Conservation (phyloP, 495 filamentous ascomycete species). For the Penicillium roqueforti region DNA sequence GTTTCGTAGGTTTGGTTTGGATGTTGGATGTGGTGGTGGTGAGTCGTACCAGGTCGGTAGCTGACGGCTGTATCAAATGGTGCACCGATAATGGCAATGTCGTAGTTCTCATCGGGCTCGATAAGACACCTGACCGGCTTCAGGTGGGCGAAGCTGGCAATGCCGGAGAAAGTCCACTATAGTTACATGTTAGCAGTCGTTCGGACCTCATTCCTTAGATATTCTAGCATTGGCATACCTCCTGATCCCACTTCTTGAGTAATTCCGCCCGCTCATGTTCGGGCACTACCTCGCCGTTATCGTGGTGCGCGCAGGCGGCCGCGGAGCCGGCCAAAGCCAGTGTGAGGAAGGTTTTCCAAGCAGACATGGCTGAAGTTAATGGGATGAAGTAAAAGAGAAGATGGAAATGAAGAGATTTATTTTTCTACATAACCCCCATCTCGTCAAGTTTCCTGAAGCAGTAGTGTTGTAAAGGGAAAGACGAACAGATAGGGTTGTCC, state of each 20-base stretch:
- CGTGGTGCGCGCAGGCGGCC: slow-evolving; percentile 36
- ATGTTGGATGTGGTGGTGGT: slow-evolving; percentile 4
- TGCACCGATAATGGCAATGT: slow-evolving; percentile 77
- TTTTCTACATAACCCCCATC: slow-evolving; percentile 1
- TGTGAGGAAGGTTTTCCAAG: slow-evolving; percentile 31
- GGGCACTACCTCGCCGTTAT: slow-evolving; percentile 38
- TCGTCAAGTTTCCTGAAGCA: slow-evolving; percentile 16
- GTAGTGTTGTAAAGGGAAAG: slow-evolving; percentile 24
- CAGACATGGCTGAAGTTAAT: slow-evolving; percentile 9
- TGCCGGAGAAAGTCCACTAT: slow-evolving; percentile 73
- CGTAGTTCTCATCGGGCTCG: slow-evolving; percentile 59
- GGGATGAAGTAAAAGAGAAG: slow-evolving; percentile 13
- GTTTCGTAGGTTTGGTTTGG: slow-evolving; percentile 24
- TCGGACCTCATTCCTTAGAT: neutral
- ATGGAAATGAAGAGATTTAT: slow-evolving; percentile 15
- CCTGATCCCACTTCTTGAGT: slow-evolving; percentile 51
- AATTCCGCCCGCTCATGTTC: slow-evolving; percentile 43
- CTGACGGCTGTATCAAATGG: slow-evolving; percentile 82
- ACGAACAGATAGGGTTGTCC: slow-evolving; percentile 20
- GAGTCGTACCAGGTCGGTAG: slow-evolving; percentile 64
- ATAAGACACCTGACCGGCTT: slow-evolving; percentile 70
- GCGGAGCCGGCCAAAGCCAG: slow-evolving; percentile 37
- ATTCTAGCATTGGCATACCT: slow-evolving; percentile 29
- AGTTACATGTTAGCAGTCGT: neutral
- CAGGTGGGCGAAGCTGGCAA: slow-evolving; percentile 77